Evolutionary conservation across 139 green algal species (phyloP).

Genomic region (Chlamydomonas urium): DNA sequence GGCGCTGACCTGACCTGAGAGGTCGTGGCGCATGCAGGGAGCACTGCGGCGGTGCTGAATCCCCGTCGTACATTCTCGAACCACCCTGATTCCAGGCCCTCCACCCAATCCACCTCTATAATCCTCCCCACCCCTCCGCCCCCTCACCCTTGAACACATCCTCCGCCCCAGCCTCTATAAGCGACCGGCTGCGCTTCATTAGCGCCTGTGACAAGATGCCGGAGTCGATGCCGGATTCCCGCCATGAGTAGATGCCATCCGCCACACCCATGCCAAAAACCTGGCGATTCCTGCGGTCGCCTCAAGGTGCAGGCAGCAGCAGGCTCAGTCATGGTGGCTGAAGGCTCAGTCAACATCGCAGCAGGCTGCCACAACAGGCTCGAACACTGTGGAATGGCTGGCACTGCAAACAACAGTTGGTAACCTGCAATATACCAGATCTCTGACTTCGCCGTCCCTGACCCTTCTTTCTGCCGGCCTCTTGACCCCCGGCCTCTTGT

Average conservation of each 20-base stretch:
- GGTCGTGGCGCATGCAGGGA: no score
- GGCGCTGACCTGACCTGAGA: no score
- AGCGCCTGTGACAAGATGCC: slow-evolving; percentile 67
- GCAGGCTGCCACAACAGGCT: neutral
- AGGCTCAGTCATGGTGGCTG: no score
- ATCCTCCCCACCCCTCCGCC: no score
- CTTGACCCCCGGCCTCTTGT: no score
- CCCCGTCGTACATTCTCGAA: no score
- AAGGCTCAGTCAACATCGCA: neutral
- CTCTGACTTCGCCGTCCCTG: neutral
- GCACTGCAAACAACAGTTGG: neutral
- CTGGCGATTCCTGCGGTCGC: slow-evolving; percentile 46
- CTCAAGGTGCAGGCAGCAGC: no score
- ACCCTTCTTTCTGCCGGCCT: neutral
- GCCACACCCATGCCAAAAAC: slow-evolving; percentile 85
- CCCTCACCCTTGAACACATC: slow-evolving; percentile 28
- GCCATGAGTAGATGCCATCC: slow-evolving; percentile 92
- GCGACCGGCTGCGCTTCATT: slow-evolving; percentile 55
- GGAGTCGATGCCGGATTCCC: slow-evolving; percentile 79
- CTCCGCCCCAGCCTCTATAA: slow-evolving; percentile 46
- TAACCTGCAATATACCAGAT: neutral
- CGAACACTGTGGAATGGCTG: no score
- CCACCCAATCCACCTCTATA: no score
- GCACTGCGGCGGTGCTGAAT: no score
- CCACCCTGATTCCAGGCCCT: no score